Conservation (phyloP, 176 grass and related monocot genomes). For the Rhynchospora pubera region DNA sequence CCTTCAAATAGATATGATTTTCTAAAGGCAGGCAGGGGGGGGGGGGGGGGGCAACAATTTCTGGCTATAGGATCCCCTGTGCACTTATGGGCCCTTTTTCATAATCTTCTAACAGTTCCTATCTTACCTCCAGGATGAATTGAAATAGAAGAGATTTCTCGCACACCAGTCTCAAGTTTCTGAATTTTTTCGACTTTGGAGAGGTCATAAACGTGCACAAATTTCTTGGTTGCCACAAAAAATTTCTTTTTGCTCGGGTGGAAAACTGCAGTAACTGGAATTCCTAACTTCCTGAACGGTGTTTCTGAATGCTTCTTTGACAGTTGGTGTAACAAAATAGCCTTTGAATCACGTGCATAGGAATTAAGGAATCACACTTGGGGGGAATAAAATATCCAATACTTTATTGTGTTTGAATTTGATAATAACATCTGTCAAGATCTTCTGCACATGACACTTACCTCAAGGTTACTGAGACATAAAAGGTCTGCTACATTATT, state of each 20-base stretch:
- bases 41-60: not conserved
- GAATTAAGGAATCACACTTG: conserved; percentile 47
- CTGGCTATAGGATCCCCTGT: not conserved
- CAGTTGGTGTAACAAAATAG: conserved; percentile 83
- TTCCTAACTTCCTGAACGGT: conserved; percentile 80
- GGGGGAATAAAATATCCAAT: not conserved
- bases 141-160: conserved; percentile 79
- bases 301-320: conserved; percentile 76
- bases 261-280: conserved; percentile 76
- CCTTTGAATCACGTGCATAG: conserved; percentile 68
- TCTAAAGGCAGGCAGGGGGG: no score
- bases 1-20: not conserved
- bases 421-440: not conserved
- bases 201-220: conserved; percentile 93
- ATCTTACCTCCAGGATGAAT: conserved; percentile 80
- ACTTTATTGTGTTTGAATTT: not conserved
- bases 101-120: not conserved
- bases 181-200: conserved; percentile 61
- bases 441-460: not conserved
- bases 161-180: conserved; percentile 81
- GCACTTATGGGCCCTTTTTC: not conserved
- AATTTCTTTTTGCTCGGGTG: conserved; percentile 83
- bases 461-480: not conserved
- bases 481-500: not conserved
- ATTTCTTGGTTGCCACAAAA: conserved; percentile 93